Percentiles rank a stretch among this genome's conserved stretches.
These are phyloP conservation scores for Beauveria rudraprayagi DNA, from an alignment of 2,329 filamentous ascomycete species.

Conservation along the genomic window DNA sequence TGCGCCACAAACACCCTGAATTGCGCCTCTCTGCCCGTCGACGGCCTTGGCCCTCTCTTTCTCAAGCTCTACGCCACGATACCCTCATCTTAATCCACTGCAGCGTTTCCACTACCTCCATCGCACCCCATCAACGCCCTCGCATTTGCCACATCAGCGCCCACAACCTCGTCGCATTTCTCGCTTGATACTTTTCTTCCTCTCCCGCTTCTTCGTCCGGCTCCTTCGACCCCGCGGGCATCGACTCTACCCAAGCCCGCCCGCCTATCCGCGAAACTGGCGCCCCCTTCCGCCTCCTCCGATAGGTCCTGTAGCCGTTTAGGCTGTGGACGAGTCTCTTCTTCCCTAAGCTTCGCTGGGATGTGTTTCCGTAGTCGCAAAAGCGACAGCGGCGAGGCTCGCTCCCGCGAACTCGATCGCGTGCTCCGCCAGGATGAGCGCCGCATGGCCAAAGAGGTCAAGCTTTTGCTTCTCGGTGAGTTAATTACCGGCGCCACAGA, in stretches of 20 bases:
- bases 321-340: background rate
- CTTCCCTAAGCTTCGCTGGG: constrained; percentile 10
- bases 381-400: constrained; percentile 41
- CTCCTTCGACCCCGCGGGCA: background rate
- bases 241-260: background rate
- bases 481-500: constrained; percentile 10
- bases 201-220: background rate
- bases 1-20: background rate
- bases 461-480: constrained; percentile 85
- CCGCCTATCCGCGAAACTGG: constrained; percentile 2
- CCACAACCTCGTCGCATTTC: background rate
- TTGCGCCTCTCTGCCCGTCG: background rate
- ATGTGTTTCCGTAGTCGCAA: constrained; percentile 60
- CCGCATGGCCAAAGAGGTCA: constrained; percentile 77
- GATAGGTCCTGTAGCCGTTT: constrained; percentile 1
- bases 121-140: background rate
- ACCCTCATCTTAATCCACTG: background rate
- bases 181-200: background rate
- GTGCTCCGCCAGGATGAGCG: constrained; percentile 82
- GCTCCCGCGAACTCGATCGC: constrained; percentile 75
- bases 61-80: background rate
- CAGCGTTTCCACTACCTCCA: background rate
- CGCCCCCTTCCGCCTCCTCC: background rate
- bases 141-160: background rate
- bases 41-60: background rate